phyloP scores from a whole-genome alignment of 2,329 filamentous ascomycete species.

The Daldinia sp. region DNA sequence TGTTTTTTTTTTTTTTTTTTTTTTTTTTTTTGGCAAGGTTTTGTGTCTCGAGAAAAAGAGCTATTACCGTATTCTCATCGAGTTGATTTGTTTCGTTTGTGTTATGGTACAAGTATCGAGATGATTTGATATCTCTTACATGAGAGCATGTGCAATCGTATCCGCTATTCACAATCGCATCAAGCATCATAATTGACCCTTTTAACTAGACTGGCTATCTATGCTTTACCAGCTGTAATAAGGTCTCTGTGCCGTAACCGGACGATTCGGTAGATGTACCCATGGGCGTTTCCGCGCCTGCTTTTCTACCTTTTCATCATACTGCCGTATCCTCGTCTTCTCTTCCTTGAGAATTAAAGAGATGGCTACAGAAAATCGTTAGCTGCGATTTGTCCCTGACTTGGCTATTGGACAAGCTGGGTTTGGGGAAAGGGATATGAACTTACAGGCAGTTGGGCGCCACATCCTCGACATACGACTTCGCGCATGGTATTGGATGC shows the following conservation, averaged over 20 bases:
- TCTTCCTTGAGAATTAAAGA: constrained; percentile 92
- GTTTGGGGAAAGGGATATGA: not conserved
- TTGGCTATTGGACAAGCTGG: not conserved
- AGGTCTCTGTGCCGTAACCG: constrained; percentile 84
- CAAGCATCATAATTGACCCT: not conserved
- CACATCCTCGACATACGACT: constrained; percentile 76
- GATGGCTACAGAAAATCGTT: constrained; percentile 67
- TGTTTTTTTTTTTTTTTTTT: not conserved
- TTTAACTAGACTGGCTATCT: not conserved
- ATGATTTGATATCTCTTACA: constrained; percentile 41
- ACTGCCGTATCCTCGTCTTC: constrained; percentile 84
- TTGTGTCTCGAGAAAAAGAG: constrained; percentile 10
- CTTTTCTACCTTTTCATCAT: constrained; percentile 82
- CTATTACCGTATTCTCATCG: constrained; percentile 5
- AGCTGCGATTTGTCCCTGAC: not conserved
- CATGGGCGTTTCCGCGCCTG: constrained; percentile 81
- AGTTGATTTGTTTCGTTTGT: constrained; percentile 30
- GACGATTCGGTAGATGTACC: constrained; percentile 88
- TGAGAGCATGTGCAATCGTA: constrained; percentile 39
- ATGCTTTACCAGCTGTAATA: constrained; percentile 86
- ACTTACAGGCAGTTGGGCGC: constrained; percentile 81
- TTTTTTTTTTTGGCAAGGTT: not conserved
- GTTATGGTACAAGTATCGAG: constrained; percentile 39
- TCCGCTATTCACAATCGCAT: constrained; percentile 1
- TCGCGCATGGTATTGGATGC: constrained; percentile 79